These are phyloP conservation scores for Phanerochaete sordida DNA, from an alignment of 768 basidiomycete species.

Conservation along the genomic window DNA sequence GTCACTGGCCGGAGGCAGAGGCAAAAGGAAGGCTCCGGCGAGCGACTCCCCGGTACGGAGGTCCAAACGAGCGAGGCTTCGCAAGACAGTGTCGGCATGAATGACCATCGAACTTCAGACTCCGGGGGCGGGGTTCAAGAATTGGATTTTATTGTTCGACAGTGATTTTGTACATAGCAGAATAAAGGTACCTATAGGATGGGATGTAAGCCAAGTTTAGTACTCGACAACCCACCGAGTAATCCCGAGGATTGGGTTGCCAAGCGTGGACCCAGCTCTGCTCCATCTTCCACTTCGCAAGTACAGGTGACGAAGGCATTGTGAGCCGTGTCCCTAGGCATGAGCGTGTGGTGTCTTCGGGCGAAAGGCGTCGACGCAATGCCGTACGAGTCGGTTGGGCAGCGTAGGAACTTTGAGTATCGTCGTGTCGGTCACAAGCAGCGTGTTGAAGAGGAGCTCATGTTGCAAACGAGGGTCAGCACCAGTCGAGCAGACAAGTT, in stretches of 20 bases:
- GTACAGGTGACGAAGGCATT: slow-evolving; percentile 80
- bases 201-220: slow-evolving; percentile 61
- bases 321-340: slow-evolving; percentile 75
- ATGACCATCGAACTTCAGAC: too few relatives aligned
- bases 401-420: background rate
- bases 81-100: background rate
- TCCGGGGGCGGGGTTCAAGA: too few relatives aligned
- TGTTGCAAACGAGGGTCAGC: background rate
- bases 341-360: slow-evolving; percentile 50
- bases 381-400: background rate
- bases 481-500: background rate
- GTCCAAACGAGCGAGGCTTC: background rate
- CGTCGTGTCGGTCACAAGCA: too few relatives aligned
- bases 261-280: slow-evolving; percentile 73
- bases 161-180: background rate
- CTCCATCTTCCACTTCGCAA: slow-evolving; percentile 68
- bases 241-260: slow-evolving; percentile 36
- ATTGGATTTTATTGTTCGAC: background rate
- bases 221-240: slow-evolving; percentile 67
- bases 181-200: background rate
- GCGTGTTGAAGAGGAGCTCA: background rate
- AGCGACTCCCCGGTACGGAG: background rate
- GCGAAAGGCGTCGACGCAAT: too few relatives aligned
- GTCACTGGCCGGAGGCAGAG: background rate
- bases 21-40: background rate